Conservation (phyloP, 2,329 filamentous ascomycete genomes). For the Cladosporium sp. region DNA sequence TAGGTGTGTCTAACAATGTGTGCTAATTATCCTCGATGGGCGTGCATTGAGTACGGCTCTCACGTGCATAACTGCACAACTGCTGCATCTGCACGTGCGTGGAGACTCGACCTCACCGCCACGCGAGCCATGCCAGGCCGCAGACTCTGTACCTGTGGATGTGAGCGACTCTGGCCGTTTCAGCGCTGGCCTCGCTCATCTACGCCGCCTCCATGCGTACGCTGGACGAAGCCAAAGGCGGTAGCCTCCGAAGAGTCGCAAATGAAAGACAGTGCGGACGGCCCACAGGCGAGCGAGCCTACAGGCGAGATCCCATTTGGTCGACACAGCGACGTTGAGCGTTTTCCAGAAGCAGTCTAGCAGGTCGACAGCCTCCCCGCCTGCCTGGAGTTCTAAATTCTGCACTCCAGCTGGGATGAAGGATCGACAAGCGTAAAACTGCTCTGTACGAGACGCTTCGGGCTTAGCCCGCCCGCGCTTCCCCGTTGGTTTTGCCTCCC, state of each 20-base stretch:
- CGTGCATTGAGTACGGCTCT: background rate
- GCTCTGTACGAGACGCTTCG: conserved; percentile 6
- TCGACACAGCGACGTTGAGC: background rate
- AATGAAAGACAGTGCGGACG: conserved; percentile 1
- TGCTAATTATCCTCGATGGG: background rate
- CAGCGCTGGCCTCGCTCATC: background rate
- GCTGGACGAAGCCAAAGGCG: background rate
- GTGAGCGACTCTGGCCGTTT: background rate
- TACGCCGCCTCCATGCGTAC: background rate
- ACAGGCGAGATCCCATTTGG: conserved; percentile 3
- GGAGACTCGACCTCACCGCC: conserved; percentile 8
- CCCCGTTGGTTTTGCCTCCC: background rate
- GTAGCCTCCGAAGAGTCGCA: conserved; percentile 1
- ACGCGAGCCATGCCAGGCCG: background rate
- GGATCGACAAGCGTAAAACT: conserved; percentile 18
- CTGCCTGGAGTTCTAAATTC: conserved; percentile 7
- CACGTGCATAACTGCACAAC: background rate
- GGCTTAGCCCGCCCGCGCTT: background rate
- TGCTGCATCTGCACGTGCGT: background rate
- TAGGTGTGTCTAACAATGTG: background rate
- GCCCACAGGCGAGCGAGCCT: conserved; percentile 12
- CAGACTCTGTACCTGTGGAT: background rate
- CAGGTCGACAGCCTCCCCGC: conserved; percentile 2
- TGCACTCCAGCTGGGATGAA: conserved; percentile 10
- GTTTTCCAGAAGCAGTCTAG: background rate